Percentiles rank a stretch among this genome's conserved stretches.
phyloP scores from a whole-genome alignment of 306 rosid genomes.

The Benincasa hispida region DNA sequence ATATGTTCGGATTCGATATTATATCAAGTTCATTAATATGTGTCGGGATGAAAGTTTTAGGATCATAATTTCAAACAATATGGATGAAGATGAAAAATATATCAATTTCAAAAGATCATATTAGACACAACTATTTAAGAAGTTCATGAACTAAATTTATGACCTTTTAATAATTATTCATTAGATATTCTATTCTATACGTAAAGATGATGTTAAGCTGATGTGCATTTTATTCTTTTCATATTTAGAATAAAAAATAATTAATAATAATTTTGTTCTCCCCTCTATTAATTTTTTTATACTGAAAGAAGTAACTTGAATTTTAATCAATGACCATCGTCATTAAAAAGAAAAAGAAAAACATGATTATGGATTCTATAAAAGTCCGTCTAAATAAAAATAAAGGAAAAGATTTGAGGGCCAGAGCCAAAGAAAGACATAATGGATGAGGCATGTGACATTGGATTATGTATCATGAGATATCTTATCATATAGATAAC shows the following conservation, averaged over 20 bases:
- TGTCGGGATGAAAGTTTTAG: no score
- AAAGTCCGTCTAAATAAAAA: no score
- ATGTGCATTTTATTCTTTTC: background rate
- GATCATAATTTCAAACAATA: no score
- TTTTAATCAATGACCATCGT: no score
- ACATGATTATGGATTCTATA: background rate
- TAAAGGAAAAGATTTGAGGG: slow-evolving; percentile 1
- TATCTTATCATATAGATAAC: background rate
- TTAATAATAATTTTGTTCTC: background rate
- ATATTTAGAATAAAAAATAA: background rate
- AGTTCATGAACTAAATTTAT: no score
- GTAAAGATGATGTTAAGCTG: background rate
- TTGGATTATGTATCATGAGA: background rate
- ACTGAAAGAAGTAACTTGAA: no score
- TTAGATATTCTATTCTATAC: background rate
- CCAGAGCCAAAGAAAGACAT: background rate
- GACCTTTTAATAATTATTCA: no score
- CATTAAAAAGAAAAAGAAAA: background rate
- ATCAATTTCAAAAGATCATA: no score
- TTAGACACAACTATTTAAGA: no score
- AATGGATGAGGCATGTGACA: background rate
- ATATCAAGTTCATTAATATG: no score
- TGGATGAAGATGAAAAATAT: no score
- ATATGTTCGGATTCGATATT: no score
- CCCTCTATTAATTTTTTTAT: background rate